Evolutionary conservation across 2,329 filamentous ascomycete species (phyloP).

Genomic region (Fragosphaeria purpurea): DNA sequence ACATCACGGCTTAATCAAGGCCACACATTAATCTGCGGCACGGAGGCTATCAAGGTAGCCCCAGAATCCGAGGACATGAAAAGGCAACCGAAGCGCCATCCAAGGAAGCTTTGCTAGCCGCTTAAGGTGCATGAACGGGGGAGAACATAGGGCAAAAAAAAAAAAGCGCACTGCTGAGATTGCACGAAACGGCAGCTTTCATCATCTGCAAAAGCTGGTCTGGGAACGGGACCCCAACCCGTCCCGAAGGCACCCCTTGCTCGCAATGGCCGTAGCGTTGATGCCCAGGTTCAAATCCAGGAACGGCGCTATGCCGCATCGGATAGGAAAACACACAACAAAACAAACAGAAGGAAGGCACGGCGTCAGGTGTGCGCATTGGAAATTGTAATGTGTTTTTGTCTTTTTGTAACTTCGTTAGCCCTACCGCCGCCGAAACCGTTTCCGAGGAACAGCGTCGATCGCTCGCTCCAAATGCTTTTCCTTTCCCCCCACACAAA

Average conservation of each 20-base stretch:
- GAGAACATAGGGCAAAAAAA: not conserved
- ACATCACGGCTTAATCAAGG: conserved; percentile 53
- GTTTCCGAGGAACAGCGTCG: no score
- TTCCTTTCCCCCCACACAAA: no score
- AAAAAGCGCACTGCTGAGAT: not conserved
- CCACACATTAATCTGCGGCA: conserved; percentile 49
- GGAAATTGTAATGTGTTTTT: not conserved
- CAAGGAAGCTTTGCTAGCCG: conserved; percentile 48
- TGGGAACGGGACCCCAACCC: no score
- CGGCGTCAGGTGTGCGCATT: not conserved
- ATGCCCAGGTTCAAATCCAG: no score
- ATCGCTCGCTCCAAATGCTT: no score
- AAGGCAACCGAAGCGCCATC: conserved; percentile 25
- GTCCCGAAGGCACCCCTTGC: no score
- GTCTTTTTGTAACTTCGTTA: no score
- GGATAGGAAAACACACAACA: not conserved
- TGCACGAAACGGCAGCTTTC: no score
- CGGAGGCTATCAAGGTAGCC: conserved; percentile 46
- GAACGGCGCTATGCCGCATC: no score
- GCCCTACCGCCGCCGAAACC: no score
- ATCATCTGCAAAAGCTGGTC: no score
- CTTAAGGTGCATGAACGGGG: conserved; percentile 6
- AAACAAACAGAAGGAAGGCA: not conserved
- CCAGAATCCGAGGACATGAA: conserved; percentile 43
- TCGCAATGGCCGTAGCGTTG: no score